Percentiles rank a stretch among this genome's conserved stretches.
phyloP scores from a whole-genome alignment of 1,284 basidiomycete genomes.

The Wolfiporia cocos region DNA sequence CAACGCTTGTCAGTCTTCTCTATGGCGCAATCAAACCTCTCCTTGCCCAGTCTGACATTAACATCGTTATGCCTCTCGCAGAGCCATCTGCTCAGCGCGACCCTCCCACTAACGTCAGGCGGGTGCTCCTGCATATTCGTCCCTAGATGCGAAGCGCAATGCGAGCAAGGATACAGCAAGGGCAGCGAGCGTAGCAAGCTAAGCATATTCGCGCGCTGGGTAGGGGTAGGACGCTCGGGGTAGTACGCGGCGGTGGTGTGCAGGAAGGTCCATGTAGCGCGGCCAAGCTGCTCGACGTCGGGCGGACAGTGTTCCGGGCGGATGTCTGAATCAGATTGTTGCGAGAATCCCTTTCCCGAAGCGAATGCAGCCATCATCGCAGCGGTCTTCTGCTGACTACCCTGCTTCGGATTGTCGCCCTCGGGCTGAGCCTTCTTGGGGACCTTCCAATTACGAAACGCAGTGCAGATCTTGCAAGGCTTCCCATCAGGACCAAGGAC shows the following conservation, averaged over 20 bases:
- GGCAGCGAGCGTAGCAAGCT: conserved; percentile 74
- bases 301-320: conserved; percentile 74
- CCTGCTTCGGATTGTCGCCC: background rate
- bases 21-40: conserved; percentile 68
- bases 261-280: conserved; percentile 93
- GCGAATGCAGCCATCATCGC: conserved; percentile 36
- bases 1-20: conserved; percentile 76
- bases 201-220: conserved; percentile 78
- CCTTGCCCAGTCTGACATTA: conserved; percentile 81
- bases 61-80: conserved; percentile 91
- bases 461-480: conserved; percentile 87
- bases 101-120: conserved; percentile 70
- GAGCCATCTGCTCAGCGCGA: conserved; percentile 75
- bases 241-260: conserved; percentile 93
- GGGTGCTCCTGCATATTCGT: conserved; percentile 58
- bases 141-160: conserved; percentile 80
- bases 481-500: conserved; percentile 89
- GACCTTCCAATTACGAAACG: conserved; percentile 66
- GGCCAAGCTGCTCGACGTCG: conserved; percentile 82
- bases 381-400: conserved; percentile 27
- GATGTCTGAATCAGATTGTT: conserved; percentile 30
- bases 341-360: conserved; percentile 29
- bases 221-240: conserved; percentile 67
- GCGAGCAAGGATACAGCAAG: conserved; percentile 79
- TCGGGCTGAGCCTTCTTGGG: background rate